Percentiles rank a stretch among this genome's conserved stretches.
These are phyloP conservation scores for Lachancea quebecensis DNA, from an alignment of 805 yeast genomes.

Conservation along the genomic window DNA sequence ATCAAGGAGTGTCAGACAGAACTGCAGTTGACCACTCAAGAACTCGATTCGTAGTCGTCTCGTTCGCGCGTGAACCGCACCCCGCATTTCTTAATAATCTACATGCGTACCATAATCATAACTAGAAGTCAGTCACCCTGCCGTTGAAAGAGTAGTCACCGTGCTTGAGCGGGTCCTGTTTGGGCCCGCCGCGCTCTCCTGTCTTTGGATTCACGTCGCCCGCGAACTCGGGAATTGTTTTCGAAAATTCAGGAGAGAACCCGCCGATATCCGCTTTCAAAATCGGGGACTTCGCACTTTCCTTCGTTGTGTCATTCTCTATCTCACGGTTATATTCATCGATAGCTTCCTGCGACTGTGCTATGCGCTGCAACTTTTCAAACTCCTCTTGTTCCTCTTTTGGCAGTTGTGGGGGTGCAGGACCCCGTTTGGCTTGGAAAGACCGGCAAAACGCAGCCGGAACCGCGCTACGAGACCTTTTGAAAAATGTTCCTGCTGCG, in stretches of 20 bases:
- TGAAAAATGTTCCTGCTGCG: too few species aligned
- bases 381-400: conserved; percentile 59
- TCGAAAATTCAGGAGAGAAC: conserved; percentile 61
- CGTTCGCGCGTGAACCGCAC: too few species aligned
- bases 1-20: conserved; percentile 23
- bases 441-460: not conserved
- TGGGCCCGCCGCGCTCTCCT: conserved; percentile 96
- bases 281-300: conserved; percentile 31
- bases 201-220: conserved; percentile 90
- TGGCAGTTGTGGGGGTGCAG: conserved; percentile 31
- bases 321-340: conserved; percentile 59
- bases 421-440: conserved; percentile 13
- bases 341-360: conserved; percentile 70
- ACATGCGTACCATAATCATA: conserved; percentile 3
- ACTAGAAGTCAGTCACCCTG: conserved; percentile 84
- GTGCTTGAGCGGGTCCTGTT: conserved; percentile 88
- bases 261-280: conserved; percentile 51
- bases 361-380: conserved; percentile 75
- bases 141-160: conserved; percentile 96
- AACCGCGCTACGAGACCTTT: too few species aligned
- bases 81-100: not conserved
- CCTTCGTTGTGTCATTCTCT: conserved; percentile 27
- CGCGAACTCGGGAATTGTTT: conserved; percentile 89
- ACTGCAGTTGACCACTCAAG: conserved; percentile 7
- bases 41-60: conserved; percentile 8